phyloP scores from a whole-genome alignment of 768 basidiomycete species.

The Suillus lakei region DNA sequence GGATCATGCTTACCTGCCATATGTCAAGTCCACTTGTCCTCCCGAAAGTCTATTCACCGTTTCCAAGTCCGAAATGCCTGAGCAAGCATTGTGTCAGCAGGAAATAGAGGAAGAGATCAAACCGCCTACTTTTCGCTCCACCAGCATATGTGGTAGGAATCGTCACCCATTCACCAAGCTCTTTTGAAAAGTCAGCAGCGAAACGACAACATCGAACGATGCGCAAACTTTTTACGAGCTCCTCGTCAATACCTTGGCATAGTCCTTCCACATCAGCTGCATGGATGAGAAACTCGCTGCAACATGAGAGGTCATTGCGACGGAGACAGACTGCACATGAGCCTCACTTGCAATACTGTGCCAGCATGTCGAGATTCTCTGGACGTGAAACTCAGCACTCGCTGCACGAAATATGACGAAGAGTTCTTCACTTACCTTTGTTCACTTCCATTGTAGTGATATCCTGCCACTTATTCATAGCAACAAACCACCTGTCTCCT shows the following conservation, averaged over 20 bases:
- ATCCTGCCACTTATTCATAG: conserved; percentile 99
- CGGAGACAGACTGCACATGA: background rate
- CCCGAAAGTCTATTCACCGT: conserved; percentile 79
- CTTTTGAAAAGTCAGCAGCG: conserved; percentile 45
- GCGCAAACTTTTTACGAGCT: conserved; percentile 75
- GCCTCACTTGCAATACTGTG: conserved; percentile 78
- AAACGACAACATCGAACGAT: background rate
- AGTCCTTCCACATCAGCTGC: conserved; percentile 99
- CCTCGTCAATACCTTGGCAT: conserved; percentile 94
- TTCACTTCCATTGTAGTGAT: conserved; percentile 93
- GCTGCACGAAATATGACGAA: background rate
- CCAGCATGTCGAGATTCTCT: conserved; percentile 80
- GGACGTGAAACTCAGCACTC: background rate
- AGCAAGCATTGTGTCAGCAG: conserved; percentile 10
- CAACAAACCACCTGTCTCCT: conserved; percentile 84
- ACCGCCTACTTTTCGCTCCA: conserved; percentile 80
- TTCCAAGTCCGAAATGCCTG: conserved; percentile 81
- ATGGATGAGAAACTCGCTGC: conserved; percentile 91
- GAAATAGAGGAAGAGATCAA: background rate
- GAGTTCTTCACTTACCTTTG: conserved; percentile 53
- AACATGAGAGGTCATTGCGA: conserved; percentile 10
- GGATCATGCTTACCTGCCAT: conserved; percentile 37
- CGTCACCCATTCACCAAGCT: conserved; percentile 86
- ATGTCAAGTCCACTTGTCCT: conserved; percentile 67
- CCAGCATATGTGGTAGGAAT: conserved; percentile 98